Base-by-base conservation (phyloP, 1,284 basidiomycete species). In the Cystobasidium pallidum region DNA sequence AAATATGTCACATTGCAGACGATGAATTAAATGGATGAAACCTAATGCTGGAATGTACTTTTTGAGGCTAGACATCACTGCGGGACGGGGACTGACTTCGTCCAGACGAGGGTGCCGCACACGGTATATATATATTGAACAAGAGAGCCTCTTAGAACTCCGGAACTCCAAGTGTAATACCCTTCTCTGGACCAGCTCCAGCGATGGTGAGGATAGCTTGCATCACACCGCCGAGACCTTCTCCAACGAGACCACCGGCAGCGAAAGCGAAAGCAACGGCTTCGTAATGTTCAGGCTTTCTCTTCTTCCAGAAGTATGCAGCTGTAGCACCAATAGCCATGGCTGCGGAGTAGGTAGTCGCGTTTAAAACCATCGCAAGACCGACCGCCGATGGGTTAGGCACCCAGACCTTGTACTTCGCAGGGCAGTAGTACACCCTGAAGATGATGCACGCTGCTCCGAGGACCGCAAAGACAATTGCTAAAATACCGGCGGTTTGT, bases 371-470 rank as follows among this genome's bases (percentile, higher is more conserved):
- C 77, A 87, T 86, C 52, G 84, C 87, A 36, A 85, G 80, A 62
- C 84, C 84, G 77, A 88, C 81, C 47, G 87, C 87, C 78, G 87
- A 88, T 85, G 86, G 88, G 83, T 89, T 89, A 57, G 87, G 87
- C 24, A 88, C 80, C 72, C 81, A 88, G 55, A 76, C 77, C 81
- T 75, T 73, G 72, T 70, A 70, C 34, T 68, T 68, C 32, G 59
- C 36, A 36, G 66, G 72, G 72, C 63, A 75, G 72, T 58, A 73
- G 26, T 49, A 66, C 2, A 57, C 66, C 8, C 73, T 47, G 75
- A 83, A 80, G 41, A 86, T 73, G 26, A 87, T 83, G 34, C 83
- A 82, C 66, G 86, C 58, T 49, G 84, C 82, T 47, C 84, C 83
- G 73, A 83, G 78, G 59, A 86, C 78, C 15, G 82, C 83, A 61